Evolutionary conservation across 192 early-diverging fungal species (phyloP), one percentile per base, ranked within the genome.

Genomic region (Dissophora globulifera): DNA sequence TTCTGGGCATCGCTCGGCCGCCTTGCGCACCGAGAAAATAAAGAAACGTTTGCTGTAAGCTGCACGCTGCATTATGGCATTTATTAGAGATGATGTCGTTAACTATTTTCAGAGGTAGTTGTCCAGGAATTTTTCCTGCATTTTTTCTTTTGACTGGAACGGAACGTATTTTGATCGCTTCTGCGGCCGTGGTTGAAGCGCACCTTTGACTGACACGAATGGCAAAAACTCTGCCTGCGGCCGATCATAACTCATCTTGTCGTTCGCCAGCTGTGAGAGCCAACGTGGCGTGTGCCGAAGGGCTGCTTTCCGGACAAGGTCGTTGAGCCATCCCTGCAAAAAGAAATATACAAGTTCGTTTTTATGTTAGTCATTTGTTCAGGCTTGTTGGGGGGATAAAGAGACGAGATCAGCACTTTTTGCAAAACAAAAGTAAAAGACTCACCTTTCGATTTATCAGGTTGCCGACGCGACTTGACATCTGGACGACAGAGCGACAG

Each of bases 181-280:
- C 33, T 60, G 56, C 2, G 67, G 58, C 16, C 41, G 15, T 33
- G 67, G 49, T 29, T 52, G 67, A 11, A 52, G 29, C 1, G 25
- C 48, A 25, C 67, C 67, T 6, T 50, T 42, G 1, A 53, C 31
- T 27, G 59, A 16, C 3, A 59, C 57, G 22, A 69, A 69, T 0
- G 67, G 67, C 10, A 69, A 22, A n/a, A 30, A 69, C 22, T 51
- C 50, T 30, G 58, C 50, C n/a, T 69, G 67, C 4, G 67, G 67
- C 4, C 67, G 47, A 27, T 69, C 56, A 45, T 69, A 47, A 19
- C 48, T 60, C 30, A 50, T 42, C 20, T 19, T 48, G 30, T 69
- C 67, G 23, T 69, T 47, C 1, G 38, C 20, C 4, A 60, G 16
- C 4, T 51, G 67, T 11, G 26, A 11, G 3, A 58, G 10, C 58